Base-by-base conservation (phyloP, 2,329 filamentous ascomycete species). In the Alternaria dauci region DNA sequence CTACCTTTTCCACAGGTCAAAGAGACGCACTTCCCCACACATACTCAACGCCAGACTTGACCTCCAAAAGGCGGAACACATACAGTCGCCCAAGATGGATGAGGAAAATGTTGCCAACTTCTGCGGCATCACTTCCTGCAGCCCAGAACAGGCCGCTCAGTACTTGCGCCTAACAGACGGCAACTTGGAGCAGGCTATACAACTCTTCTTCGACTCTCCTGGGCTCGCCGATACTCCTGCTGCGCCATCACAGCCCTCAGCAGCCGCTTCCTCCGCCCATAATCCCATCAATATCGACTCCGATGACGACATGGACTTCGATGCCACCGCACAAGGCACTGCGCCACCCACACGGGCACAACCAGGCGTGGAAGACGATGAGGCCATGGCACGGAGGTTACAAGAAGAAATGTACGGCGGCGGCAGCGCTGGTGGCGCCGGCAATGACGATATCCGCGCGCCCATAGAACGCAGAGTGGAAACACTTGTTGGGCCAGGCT, bases 401-500 rank as follows among this genome's bases (percentile, higher is more conserved):
- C 95, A 99, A 77, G 91, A 99, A 73, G 93, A 99, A 79, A 86
- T 97, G 74, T 98, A 97, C 71, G 85, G 86, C 36, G 70, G 63
- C n/a, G 53, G 68, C n/a, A 81, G 81, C 62, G 71, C 76, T 50
- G 76, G 76, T 23, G 80, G 76, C 18, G 30, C 81, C 77, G 61
- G 30, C 11, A 52, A 68, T 54, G 38, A 89, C 89, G 69, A 90
- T 84, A 89, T 99, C 55, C 86, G 95, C 72, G 95, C 95, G 48
- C 95, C 95, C 8, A 96, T 99, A 79, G 92, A 90, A 46, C 87
- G 93, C 70, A 96, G 91, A 28, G 96, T 92, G 12, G 95, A 99
- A 81, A 97, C 93, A 0, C 85, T 99, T 53, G 89, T 97, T 9
- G 94, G 90, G 2, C 92, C 92, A 1, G 86, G 82, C 12, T 83